Evolutionary conservation across 2,329 filamentous ascomycete genomes (phyloP), one percentile per base, ranked within the genome.

Genomic region (Ceratocystis cacaofunesta): DNA sequence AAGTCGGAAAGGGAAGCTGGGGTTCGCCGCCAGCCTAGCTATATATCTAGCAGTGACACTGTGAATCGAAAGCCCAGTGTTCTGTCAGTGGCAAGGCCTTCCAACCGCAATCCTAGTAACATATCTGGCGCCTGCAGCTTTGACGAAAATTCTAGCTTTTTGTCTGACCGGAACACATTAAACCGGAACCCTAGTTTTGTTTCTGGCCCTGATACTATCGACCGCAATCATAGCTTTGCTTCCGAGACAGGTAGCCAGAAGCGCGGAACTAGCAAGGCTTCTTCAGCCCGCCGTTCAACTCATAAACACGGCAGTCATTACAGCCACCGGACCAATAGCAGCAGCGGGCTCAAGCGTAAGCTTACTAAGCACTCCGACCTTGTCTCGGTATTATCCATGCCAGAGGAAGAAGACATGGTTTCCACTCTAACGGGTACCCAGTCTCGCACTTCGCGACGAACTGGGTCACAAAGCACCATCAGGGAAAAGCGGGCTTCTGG

Each of bases 361-460:
- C 80, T 96, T 48, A 96, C 92, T 3, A 95, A 89, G 67, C 92
- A 97, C 75, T 91, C 91, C 17, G 94, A 99, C 74, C 80, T 99
- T 28, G 90, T 99, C 48, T 97, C 94, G 0, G 90, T 96, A 2
- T 79, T 99, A 7, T 97, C 92, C 0, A 76, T 90, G 67, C 85
- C 87, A 0, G 80, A 85, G 67, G 77, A 84, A 65, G 75, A 75
- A 75, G 77, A 30, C 76, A 82, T 43, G 80, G 83, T 62, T 80
- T 81, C 61, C 81, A 86, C 66, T 91, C 87, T 72, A 84, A 17
- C 52, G 4, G 65, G 66, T 43, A 46, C 63, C 7, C 50, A 36
- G 48, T 67, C 66, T 46, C 57, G 62, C 15, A 41, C 28, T 6
- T 67, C 66, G 15, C 57, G 62, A 7, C 44, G 66, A 30, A 64